phyloP scores from a whole-genome alignment of 2,329 filamentous ascomycete species.

The Ceratocystis colombiana region DNA sequence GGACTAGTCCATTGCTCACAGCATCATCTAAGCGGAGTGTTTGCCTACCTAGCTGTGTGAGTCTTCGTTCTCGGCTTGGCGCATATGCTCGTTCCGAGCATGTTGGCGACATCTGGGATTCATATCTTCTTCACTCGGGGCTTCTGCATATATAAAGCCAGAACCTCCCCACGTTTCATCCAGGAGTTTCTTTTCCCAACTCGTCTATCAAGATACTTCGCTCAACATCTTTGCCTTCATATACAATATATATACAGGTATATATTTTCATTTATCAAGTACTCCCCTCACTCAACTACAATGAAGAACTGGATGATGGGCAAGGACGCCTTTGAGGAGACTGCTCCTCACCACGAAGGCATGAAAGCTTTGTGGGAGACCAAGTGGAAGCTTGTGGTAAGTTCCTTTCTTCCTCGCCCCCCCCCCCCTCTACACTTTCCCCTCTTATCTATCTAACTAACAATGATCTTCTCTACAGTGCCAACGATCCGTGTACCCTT shows the following conservation, averaged over 20 bases:
- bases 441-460: neutral
- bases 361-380: conserved; percentile 61
- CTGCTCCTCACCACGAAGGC: conserved; percentile 48
- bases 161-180: neutral
- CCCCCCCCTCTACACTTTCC: neutral
- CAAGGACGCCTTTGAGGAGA: conserved; percentile 35
- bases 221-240: no score
- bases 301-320: conserved; percentile 37
- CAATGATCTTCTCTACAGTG: conserved; percentile 33
- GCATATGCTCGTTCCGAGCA: no score
- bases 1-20: no score
- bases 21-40: no score
- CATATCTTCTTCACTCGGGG: neutral
- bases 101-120: neutral
- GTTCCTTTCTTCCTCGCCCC: conserved; percentile 27
- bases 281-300: neutral
- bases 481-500: conserved; percentile 56
- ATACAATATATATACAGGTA: no score
- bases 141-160: neutral
- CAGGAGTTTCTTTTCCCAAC: no score
- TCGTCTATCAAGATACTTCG: no score
- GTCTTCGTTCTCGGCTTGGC: no score
- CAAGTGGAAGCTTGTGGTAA: conserved; percentile 60
- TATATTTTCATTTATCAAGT: neutral
- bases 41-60: no score